Conservation (phyloP, 345 rosid species). For the Citrus australasica region DNA sequence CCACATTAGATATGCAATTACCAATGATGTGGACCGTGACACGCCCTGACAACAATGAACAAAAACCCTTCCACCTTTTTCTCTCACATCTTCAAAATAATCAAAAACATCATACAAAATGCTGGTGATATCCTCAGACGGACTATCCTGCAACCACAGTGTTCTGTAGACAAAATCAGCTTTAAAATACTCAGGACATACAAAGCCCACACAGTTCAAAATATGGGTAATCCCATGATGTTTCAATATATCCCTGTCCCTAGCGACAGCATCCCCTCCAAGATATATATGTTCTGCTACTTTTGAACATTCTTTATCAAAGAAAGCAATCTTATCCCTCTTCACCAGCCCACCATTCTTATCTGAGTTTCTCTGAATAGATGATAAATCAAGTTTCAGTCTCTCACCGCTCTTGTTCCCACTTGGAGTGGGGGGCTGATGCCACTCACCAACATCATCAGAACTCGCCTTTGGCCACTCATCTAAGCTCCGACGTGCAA, state of each 20-base stretch:
- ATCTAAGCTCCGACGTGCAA: conserved; percentile 88
- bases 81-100: conserved; percentile 99
- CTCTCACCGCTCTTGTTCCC: conserved; percentile 84
- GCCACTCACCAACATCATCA: conserved; percentile 98
- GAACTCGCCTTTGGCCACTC: conserved; percentile 99
- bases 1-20: conserved; percentile 98
- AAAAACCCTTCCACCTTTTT: conserved; percentile 81
- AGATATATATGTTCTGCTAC: conserved; percentile 93
- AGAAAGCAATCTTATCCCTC: conserved; percentile 91
- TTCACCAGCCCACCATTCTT: conserved; percentile 70
- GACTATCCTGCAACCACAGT: conserved; percentile 97
- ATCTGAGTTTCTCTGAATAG: conserved; percentile 64
- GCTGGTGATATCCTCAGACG: conserved; percentile 97
- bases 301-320: conserved; percentile 95
- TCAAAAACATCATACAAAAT: conserved; percentile 96
- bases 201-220: conserved; percentile 93
- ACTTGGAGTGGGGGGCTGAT: conserved; percentile 81
- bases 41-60: conserved; percentile 99
- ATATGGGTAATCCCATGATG: conserved; percentile 90
- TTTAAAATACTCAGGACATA: conserved; percentile 96
- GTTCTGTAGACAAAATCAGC: conserved; percentile 87
- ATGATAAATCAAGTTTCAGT: conserved; percentile 84
- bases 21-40: conserved; percentile 96
- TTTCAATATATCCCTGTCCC: conserved; percentile 70
- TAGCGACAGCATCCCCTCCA: conserved; percentile 98